phyloP scores from a whole-genome alignment of 495 filamentous ascomycete genomes.

The Physcia stellaris region DNA sequence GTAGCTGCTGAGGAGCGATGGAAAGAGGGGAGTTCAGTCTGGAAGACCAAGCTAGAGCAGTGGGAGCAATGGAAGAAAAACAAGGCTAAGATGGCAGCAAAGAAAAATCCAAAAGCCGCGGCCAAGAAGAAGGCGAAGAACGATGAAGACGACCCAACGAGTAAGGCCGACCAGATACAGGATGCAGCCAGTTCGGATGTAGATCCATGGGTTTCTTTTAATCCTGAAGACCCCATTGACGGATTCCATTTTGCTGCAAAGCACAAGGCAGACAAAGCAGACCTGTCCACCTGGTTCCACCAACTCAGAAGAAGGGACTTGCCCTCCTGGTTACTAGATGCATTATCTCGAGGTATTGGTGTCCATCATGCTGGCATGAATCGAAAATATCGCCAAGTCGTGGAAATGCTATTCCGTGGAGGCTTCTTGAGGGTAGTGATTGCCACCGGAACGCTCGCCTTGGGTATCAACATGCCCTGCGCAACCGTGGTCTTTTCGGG shows the following conservation, averaged over 20 bases:
- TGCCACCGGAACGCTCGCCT: slow-evolving; percentile 59
- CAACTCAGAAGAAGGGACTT: slow-evolving; percentile 33
- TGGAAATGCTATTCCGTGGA: slow-evolving; percentile 61
- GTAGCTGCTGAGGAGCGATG: slow-evolving; percentile 37
- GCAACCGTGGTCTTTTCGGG: slow-evolving; percentile 68
- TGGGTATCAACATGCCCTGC: slow-evolving; percentile 80
- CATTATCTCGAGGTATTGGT: slow-evolving; percentile 51
- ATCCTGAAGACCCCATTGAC: slow-evolving; percentile 47
- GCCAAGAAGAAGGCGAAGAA: slow-evolving; percentile 28
- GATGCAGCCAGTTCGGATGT: slow-evolving; percentile 40
- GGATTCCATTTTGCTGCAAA: slow-evolving; percentile 52
- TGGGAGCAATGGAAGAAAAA: slow-evolving; percentile 38
- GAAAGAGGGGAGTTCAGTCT: slow-evolving; percentile 40
- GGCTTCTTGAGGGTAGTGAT: slow-evolving; percentile 60
- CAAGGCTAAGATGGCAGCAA: slow-evolving; percentile 22
- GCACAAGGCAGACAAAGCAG: slow-evolving; percentile 34
- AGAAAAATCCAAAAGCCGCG: slow-evolving; percentile 21
- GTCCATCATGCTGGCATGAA: slow-evolving; percentile 73
- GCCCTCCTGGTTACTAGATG: slow-evolving; percentile 33
- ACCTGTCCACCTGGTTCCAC: slow-evolving; percentile 35
- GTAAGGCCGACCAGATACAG: slow-evolving; percentile 36
- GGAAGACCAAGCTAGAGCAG: slow-evolving; percentile 39
- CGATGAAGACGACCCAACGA: slow-evolving; percentile 28
- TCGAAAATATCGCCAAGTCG: slow-evolving; percentile 54
- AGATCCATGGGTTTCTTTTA: slow-evolving; percentile 44